Base-by-base conservation (phyloP, 495 filamentous ascomycete genomes). In the Penicillium bialowiezense region DNA sequence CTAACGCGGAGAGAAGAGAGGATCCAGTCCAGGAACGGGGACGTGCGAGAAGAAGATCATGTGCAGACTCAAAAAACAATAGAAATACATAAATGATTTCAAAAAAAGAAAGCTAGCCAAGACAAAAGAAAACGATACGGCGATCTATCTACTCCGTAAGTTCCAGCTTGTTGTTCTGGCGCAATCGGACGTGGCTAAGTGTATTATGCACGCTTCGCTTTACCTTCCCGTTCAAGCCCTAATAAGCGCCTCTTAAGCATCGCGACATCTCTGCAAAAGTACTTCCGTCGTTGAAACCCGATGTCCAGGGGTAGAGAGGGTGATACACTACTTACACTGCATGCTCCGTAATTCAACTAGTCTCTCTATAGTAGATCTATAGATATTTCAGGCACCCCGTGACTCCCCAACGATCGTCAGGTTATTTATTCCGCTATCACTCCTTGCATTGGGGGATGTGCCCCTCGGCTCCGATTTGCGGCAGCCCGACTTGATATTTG, bases 11-110 rank as follows among this genome's bases (percentile, higher is more conserved):
- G 53, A 24, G 19, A 43, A 7, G 20, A 41, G 41, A 10, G 24
- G 37, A 26, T 53, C 20, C 19, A 23, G 41, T 33, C 53, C 56
- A 63, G 59, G 59, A 44, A 63, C 60, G 17, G 46, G 50, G 59
- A 59, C 50, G 55, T 62, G 59, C 55, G 46, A 50, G 41, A 34
- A 49, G 44, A 23, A 59, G 55, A 62, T 62, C 52, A 63, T 52
- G 55, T 52, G 50, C 50, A 47, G 44, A 38, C 19, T 24, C 6
- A 29, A 21, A 29, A 39, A 48, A 21, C 31, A 39, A 29, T 7
- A 29, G 21, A 51, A n/a, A n/a, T n/a, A n/a, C n/a, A n/a, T 56
- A 62, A 58, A 26, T 26, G 56, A 52, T 64, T 58, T 52, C 59
- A 54, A 31, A 50, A 50, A 50, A 55, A 51, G 20, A 58, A 34